Evolutionary conservation across 2,329 filamentous ascomycete genomes (phyloP).

Genomic region (Mariannaea elegans): DNA sequence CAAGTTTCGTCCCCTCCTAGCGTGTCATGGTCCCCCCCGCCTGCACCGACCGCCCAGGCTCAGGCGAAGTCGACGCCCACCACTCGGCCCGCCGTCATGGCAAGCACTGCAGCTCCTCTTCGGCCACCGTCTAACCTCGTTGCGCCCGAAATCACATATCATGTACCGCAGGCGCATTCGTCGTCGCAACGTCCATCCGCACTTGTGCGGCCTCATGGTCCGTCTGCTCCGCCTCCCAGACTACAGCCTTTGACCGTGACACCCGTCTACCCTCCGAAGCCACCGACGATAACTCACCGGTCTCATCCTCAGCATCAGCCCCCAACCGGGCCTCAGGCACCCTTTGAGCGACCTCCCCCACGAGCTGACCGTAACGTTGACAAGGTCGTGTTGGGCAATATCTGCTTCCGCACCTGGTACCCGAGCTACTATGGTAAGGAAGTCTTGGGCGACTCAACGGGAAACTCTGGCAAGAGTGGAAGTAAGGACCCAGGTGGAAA

Average conservation of each 20-base stretch:
- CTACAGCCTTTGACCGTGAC: slow-evolving; percentile 42
- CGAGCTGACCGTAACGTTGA: slow-evolving; percentile 79
- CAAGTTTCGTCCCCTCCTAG: slow-evolving; percentile 26
- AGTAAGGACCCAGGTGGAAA: slow-evolving; percentile 42
- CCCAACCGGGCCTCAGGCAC: slow-evolving; percentile 17
- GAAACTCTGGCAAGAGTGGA: slow-evolving; percentile 40
- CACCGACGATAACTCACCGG: slow-evolving; percentile 25
- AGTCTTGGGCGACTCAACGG: slow-evolving; percentile 61
- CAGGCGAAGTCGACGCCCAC: not conserved
- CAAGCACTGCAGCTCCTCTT: slow-evolving; percentile 18
- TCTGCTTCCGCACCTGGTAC: slow-evolving; percentile 91
- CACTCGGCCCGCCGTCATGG: slow-evolving; percentile 23
- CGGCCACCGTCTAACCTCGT: slow-evolving; percentile 47
- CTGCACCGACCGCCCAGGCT: slow-evolving; percentile 33
- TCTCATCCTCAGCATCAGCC: not conserved
- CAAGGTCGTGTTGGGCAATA: slow-evolving; percentile 84
- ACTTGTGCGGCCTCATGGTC: slow-evolving; percentile 47
- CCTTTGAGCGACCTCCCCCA: slow-evolving; percentile 47
- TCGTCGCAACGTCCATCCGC: slow-evolving; percentile 40
- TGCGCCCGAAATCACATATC: slow-evolving; percentile 53
- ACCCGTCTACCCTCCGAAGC: slow-evolving; percentile 48
- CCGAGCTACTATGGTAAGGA: slow-evolving; percentile 89
- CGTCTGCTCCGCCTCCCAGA: slow-evolving; percentile 44
- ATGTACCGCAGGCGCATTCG: slow-evolving; percentile 46
- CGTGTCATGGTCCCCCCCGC: slow-evolving; percentile 39